These are phyloP conservation scores for Yamadazyma friedrichii DNA, from an alignment of 1,139 yeast species.

Conservation along the genomic window DNA sequence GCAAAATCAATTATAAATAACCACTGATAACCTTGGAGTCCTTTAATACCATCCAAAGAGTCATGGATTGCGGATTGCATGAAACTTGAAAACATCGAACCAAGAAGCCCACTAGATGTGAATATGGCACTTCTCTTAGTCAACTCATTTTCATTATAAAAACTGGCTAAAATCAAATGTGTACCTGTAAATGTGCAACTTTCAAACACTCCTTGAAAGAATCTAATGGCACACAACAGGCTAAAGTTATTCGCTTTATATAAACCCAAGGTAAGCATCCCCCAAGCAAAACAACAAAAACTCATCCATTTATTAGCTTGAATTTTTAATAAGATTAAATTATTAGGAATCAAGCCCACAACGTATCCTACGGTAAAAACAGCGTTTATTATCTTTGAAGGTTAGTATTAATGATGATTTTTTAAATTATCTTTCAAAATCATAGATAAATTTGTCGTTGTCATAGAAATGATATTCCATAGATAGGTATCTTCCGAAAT, in stretches of 20 bases:
- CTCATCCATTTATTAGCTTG: slow-evolving; percentile 56
- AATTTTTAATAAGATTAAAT: slow-evolving; percentile 47
- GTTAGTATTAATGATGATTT: too few species aligned
- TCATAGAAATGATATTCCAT: too few species aligned
- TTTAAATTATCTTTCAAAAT: too few species aligned
- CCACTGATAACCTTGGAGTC: slow-evolving; percentile 42
- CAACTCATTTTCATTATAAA: slow-evolving; percentile 51
- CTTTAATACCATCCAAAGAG: slow-evolving; percentile 29
- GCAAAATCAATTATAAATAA: slow-evolving; percentile 36
- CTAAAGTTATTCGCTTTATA: slow-evolving; percentile 42
- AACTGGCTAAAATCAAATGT: slow-evolving; percentile 51
- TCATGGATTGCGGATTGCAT: slow-evolving; percentile 36
- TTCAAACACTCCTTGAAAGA: slow-evolving; percentile 56
- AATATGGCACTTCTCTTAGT: slow-evolving; percentile 49
- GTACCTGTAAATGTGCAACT: slow-evolving; percentile 54
- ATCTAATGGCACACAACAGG: slow-evolving; percentile 51
- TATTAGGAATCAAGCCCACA: slow-evolving; percentile 57
- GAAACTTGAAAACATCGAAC: slow-evolving; percentile 44
- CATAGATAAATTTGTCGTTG: too few species aligned
- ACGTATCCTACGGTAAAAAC: slow-evolving; percentile 61
- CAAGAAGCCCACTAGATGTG: slow-evolving; percentile 52
- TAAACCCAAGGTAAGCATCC: slow-evolving; percentile 49
- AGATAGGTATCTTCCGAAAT: too few species aligned
- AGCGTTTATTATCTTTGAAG: slow-evolving; percentile 36
- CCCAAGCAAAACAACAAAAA: slow-evolving; percentile 57